Evolutionary conservation across 257 asterid genomes (phyloP), one percentile per base, ranked within the genome.

Genomic region (Catharanthus roseus): DNA sequence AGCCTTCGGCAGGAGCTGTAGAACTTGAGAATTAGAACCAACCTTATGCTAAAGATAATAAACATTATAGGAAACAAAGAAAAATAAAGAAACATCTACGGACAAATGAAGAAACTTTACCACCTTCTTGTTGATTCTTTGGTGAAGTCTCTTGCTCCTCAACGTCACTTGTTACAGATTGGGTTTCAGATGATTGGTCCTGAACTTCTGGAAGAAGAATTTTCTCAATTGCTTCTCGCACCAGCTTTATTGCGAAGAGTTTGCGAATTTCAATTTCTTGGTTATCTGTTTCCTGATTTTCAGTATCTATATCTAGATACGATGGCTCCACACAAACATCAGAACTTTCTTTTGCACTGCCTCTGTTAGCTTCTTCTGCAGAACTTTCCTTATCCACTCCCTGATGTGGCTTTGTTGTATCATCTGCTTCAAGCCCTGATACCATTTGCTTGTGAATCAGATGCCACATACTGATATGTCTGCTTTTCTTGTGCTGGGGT

Each of bases 151-250:
- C 89, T 36, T 82, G 72, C 50, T 81, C 86, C 56, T 86, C 81
- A 66, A 56, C 68, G 55, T 90, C 96, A 69, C 90, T 82, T 29
- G 89, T 65, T 23, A 77, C 42, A 23, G 96, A 89, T 77, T 82
- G 95, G 73, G 73, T 87, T 73, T 95, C 96, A 34, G 96, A 86
- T 39, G 81, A 68, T 54, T 86, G 96, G 67, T 92, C 98, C 71
- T 90, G 97, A 77, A 95, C 87, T 74, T 91, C 97, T 9, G 99
- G 96, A 67, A 95, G 95, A 74, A 95, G 99, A 82, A 95, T 87
- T 86, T 86, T 95, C 87, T 95, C 99, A 31, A 95, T 86, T 10
- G 98, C 98, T 80, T 95, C 96, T 45, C 97, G 82, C 6, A 95
- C 99, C 44, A 95, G 88, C 89, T 89, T 89, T 78, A 91, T 84